Evolutionary conservation across 2,329 filamentous ascomycete genomes (phyloP).

Genomic region (Truncatella angustata): DNA sequence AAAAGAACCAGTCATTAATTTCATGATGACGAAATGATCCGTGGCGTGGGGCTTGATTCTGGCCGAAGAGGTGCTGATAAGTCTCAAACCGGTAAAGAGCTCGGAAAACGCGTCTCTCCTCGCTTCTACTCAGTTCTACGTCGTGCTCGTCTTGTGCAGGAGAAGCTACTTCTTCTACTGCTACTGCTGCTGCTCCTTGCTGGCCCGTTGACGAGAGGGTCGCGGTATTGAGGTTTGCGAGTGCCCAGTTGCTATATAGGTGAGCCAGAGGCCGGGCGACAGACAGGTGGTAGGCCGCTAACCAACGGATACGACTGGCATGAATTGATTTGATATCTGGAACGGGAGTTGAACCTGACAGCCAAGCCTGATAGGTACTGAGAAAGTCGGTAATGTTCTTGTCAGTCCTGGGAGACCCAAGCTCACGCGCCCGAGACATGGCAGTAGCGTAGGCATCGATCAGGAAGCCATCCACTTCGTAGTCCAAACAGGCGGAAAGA

Average conservation of each 20-base stretch:
- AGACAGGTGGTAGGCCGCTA: constrained; percentile 12
- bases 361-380: constrained; percentile 1
- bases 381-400: constrained; percentile 10
- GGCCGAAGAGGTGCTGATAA: constrained; percentile 15
- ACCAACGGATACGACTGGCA: constrained; percentile 7
- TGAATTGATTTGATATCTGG: constrained; percentile 1
- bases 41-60: constrained; percentile 9
- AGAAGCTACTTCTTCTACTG: not conserved
- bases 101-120: constrained; percentile 17
- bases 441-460: constrained; percentile 18
- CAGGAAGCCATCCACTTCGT: constrained; percentile 16
- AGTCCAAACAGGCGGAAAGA: constrained; percentile 15
- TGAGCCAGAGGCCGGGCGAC: constrained; percentile 10
- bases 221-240: constrained; percentile 1
- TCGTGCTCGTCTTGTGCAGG: not conserved
- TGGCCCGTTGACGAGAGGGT: not conserved
- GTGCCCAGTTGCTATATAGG: constrained; percentile 9
- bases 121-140: constrained; percentile 10
- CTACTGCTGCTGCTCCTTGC: not conserved
- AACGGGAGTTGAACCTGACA: not conserved
- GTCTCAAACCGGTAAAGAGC: constrained; percentile 21
- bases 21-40: constrained; percentile 4
- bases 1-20: constrained; percentile 12
- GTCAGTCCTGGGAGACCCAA: constrained; percentile 13
- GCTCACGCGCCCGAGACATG: constrained; percentile 13